A percentile compares a stretch with the other conserved stretches of the same genome.
phyloP scores from a whole-genome alignment of 2,329 filamentous ascomycete genomes.

The Capronia americana region DNA sequence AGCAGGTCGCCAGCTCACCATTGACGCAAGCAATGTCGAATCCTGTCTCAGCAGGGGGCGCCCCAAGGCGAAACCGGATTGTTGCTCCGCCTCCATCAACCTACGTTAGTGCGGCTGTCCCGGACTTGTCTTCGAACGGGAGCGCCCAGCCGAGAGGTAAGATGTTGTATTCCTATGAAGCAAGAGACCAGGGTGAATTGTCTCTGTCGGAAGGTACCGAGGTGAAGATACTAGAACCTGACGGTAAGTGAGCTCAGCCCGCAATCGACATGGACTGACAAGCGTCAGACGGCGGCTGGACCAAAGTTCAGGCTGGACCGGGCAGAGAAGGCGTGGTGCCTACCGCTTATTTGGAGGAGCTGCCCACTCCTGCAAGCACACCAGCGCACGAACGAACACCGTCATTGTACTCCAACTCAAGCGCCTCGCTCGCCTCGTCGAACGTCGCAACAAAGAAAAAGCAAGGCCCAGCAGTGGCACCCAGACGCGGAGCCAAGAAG shows the following conservation, averaged over 20 bases:
- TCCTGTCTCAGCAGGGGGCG: slow-evolving; percentile 37
- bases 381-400: slow-evolving; percentile 61
- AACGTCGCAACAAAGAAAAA: slow-evolving; percentile 67
- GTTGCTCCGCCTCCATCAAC: slow-evolving; percentile 85
- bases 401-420: slow-evolving; percentile 79
- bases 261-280: slow-evolving; percentile 15
- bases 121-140: slow-evolving; percentile 49
- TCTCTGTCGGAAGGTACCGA: slow-evolving; percentile 79
- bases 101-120: slow-evolving; percentile 71
- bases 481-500: slow-evolving; percentile 89
- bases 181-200: slow-evolving; percentile 79
- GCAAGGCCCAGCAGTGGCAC: slow-evolving; percentile 89
- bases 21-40: slow-evolving; percentile 46
- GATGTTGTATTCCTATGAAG: slow-evolving; percentile 89
- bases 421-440: slow-evolving; percentile 68
- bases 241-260: slow-evolving; percentile 69
- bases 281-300: slow-evolving; percentile 86
- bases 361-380: slow-evolving; percentile 50
- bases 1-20: slow-evolving; percentile 50
- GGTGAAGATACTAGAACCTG: slow-evolving; percentile 78
- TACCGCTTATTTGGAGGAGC: slow-evolving; percentile 78
- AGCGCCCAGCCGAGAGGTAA: slow-evolving; percentile 71
- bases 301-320: slow-evolving; percentile 76
- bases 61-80: slow-evolving; percentile 69
- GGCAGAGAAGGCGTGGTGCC: slow-evolving; percentile 83